Conservation (phyloP, 768 basidiomycete species). For the Lactarius indigo region DNA sequence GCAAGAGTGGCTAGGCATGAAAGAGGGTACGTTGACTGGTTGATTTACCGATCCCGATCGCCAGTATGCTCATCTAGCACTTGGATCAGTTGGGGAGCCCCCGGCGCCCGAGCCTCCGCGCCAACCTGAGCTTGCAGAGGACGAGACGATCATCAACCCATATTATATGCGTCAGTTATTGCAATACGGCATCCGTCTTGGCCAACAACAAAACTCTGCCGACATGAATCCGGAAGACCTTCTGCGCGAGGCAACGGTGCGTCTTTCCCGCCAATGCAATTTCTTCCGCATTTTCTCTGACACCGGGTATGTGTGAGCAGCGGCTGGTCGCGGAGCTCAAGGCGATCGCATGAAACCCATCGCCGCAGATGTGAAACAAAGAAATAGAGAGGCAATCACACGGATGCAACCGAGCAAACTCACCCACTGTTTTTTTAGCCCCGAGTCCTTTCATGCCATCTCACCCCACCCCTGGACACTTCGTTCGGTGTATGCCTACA, state of each 20-base stretch:
- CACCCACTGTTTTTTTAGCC: constrained; percentile 23
- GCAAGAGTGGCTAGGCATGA: constrained; percentile 74
- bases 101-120: constrained; percentile 34
- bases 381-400: background rate
- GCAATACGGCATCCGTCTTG: constrained; percentile 64
- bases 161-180: constrained; percentile 77
- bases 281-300: background rate
- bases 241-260: constrained; percentile 36
- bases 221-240: constrained; percentile 31
- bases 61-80: constrained; percentile 7
- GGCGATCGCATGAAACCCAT: constrained; percentile 16
- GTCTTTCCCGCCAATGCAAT: background rate
- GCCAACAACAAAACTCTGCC: constrained; percentile 32
- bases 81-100: constrained; percentile 28
- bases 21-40: constrained; percentile 43
- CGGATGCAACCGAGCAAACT: background rate
- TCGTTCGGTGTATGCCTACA: constrained; percentile 20
- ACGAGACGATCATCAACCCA: constrained; percentile 74
- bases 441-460: constrained; percentile 4
- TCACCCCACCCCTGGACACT: constrained; percentile 3
- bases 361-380: background rate
- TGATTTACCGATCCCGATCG: background rate
- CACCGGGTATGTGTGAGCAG: constrained; percentile 1
- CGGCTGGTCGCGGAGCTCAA: constrained; percentile 25
- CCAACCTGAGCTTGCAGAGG: constrained; percentile 36